These are phyloP conservation scores for Petunia hybrid DNA, from an alignment of 305 asterid species.

Conservation along the genomic window DNA sequence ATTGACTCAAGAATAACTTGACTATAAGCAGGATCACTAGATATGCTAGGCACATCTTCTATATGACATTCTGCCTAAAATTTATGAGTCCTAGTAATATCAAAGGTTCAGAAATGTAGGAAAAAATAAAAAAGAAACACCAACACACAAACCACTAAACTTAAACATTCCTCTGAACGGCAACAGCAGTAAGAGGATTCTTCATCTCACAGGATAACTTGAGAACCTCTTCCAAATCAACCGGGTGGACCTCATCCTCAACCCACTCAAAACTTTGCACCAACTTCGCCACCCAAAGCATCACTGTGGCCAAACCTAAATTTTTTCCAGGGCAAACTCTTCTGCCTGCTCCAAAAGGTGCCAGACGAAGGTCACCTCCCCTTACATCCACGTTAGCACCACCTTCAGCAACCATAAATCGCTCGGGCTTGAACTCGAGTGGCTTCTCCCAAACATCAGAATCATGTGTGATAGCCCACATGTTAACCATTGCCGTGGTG, in stretches of 20 bases:
- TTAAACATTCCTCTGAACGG: constrained; percentile 40
- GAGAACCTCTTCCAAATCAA: constrained; percentile 53
- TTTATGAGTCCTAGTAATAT: no score
- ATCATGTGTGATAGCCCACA: constrained; percentile 76
- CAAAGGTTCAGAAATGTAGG: neutral
- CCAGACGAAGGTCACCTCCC: constrained; percentile 56
- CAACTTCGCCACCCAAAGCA: constrained; percentile 60
- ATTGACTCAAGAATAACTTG: no score
- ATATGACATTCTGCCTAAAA: no score
- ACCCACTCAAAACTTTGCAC: constrained; percentile 50
- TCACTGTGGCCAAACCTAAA: constrained; percentile 53
- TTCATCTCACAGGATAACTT: constrained; percentile 72
- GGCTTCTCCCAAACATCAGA: constrained; percentile 50
- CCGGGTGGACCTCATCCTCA: constrained; percentile 43
- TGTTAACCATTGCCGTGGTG: constrained; percentile 71
- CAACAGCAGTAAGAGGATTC: constrained; percentile 51
- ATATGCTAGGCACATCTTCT: no score
- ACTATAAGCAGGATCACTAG: no score
- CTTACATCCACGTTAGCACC: constrained; percentile 58
- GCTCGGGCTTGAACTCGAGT: constrained; percentile 50
- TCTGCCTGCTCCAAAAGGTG: constrained; percentile 40
- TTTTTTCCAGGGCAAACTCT: constrained; percentile 66
- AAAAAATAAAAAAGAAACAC: no score
- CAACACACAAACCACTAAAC: neutral
- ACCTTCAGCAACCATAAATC: constrained; percentile 31